Conservation (phyloP, 2,329 filamentous ascomycete genomes). For the Fusarium protoensiforme region DNA sequence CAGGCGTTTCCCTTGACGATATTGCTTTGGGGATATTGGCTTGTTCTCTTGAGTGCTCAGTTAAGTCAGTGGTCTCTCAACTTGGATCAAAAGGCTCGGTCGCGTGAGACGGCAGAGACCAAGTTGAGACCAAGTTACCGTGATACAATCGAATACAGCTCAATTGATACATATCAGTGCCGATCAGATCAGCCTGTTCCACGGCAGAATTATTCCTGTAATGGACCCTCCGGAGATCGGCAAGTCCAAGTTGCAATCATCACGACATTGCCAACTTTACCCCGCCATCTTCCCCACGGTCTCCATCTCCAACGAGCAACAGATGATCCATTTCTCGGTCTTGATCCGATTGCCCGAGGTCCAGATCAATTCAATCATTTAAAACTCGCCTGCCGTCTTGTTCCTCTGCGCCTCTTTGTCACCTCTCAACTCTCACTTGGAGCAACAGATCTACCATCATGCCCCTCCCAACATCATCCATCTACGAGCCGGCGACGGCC, state of each 20-base stretch:
- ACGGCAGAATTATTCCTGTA: background rate
- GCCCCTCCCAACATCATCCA: conserved; percentile 59
- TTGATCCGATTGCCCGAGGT: conserved; percentile 23
- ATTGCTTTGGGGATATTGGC: background rate
- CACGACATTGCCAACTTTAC: conserved; percentile 32
- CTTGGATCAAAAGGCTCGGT: background rate
- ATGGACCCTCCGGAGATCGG: conserved; percentile 33
- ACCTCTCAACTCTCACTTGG: background rate
- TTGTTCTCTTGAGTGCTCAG: background rate
- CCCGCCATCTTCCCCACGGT: conserved; percentile 33
- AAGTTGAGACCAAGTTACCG: background rate
- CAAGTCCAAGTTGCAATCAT: conserved; percentile 14
- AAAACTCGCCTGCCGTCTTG: background rate
- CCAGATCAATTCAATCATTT: background rate
- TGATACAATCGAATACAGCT: background rate
- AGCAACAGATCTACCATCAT: conserved; percentile 44
- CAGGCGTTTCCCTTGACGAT: background rate
- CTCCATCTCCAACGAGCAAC: background rate
- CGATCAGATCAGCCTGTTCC: background rate
- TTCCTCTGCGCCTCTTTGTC: background rate
- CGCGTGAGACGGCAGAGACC: background rate
- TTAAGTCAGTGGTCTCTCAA: background rate
- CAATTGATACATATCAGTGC: background rate
- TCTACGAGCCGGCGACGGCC: conserved; percentile 58
- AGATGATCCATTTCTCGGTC: background rate